Conservation (phyloP, 208 protist species). For the Porcisia deanei region DNA sequence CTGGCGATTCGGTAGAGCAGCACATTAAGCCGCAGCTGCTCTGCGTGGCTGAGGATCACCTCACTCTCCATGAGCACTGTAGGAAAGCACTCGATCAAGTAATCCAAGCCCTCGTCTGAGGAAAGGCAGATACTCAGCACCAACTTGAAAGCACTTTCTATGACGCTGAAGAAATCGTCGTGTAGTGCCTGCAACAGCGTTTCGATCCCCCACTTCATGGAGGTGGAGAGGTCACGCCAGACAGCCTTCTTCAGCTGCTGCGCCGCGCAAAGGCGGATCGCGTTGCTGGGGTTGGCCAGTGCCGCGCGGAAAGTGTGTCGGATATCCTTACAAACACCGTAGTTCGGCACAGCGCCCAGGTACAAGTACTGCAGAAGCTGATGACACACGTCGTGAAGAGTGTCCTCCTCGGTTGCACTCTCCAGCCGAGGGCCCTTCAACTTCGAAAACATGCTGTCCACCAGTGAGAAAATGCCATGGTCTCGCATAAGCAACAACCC, state of each 20-base stretch:
- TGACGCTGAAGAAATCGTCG: conserved; percentile 75
- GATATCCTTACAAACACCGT: conserved; percentile 89
- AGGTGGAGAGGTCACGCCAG: conserved; percentile 85
- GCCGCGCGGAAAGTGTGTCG: conserved; percentile 68
- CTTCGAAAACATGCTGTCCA: conserved; percentile 73
- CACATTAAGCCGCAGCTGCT: conserved; percentile 57
- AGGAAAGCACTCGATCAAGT: conserved; percentile 81
- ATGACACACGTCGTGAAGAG: conserved; percentile 77
- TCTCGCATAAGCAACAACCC: conserved; percentile 83
- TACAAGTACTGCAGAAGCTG: conserved; percentile 75
- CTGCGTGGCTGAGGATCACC: conserved; percentile 66
- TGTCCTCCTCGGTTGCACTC: conserved; percentile 36
- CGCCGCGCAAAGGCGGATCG: conserved; percentile 80
- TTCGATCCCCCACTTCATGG: conserved; percentile 89
- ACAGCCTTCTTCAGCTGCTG: conserved; percentile 75
- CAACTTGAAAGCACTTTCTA: conserved; percentile 82
- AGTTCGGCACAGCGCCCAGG: conserved; percentile 86
- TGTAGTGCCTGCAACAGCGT: conserved; percentile 76
- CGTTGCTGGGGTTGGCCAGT: conserved; percentile 56
- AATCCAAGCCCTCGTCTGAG: conserved; percentile 85
- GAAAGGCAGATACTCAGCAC: conserved; percentile 85
- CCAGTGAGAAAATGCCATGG: conserved; percentile 59
- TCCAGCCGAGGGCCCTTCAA: conserved; percentile 58
- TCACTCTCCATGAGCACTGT: conserved; percentile 87
- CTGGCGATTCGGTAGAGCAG: conserved; percentile 85